Conservation (phyloP, 441 rosid genomes). For the Erysimum cheiri region DNA sequence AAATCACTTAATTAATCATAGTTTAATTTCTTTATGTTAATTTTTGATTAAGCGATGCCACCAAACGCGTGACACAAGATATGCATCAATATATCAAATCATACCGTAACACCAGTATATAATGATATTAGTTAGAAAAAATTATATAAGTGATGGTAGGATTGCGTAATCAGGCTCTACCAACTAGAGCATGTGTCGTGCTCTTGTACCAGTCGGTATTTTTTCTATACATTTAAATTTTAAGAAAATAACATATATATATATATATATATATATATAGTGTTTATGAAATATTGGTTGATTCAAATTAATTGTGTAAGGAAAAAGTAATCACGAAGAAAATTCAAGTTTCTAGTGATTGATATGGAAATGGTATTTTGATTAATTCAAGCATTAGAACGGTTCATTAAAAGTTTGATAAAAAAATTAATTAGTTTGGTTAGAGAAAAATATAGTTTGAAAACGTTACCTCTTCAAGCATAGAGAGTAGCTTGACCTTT, state of each 20-base stretch:
- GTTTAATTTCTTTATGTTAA: constrained; percentile 21
- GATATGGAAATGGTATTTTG: constrained; percentile 4
- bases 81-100: constrained; percentile 24
- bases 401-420: constrained; percentile 19
- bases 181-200: constrained; percentile 63
- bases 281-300: constrained; percentile 20
- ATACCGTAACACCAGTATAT: constrained; percentile 36
- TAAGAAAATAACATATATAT: neutral
- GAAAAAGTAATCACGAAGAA: neutral
- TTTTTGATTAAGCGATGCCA: constrained; percentile 45
- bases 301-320: neutral
- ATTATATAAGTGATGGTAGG: constrained; percentile 35
- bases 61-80: constrained; percentile 41
- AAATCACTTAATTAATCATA: constrained; percentile 36
- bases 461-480: constrained; percentile 93
- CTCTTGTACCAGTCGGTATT: constrained; percentile 71
- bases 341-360: neutral
- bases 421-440: constrained; percentile 17
- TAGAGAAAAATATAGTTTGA: constrained; percentile 36
- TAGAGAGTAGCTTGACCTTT: constrained; percentile 88
- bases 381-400: constrained; percentile 19
- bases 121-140: constrained; percentile 31
- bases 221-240: constrained; percentile 34
- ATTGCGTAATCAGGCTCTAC: constrained; percentile 55
- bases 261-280: too few relatives aligned